Evolutionary conservation across 2,329 filamentous ascomycete genomes (phyloP).

Genomic region (Alternaria viburni): DNA sequence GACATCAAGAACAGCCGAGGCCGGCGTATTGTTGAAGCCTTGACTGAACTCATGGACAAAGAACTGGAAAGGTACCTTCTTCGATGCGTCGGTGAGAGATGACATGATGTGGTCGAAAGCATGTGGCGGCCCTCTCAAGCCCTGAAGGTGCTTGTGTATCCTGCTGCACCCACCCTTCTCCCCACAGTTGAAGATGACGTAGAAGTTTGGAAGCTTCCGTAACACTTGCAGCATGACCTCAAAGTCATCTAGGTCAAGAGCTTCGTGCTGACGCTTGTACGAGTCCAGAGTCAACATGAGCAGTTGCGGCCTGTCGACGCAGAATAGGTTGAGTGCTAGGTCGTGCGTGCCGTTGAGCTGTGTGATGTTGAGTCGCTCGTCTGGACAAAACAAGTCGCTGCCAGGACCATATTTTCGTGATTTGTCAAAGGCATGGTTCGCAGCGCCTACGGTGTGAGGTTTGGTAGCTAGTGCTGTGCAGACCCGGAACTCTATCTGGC

Average conservation of each 20-base stretch:
- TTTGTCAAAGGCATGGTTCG: constrained; percentile 22
- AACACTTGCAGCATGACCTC: constrained; percentile 48
- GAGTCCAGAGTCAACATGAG: constrained; percentile 58
- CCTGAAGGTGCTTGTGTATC: constrained; percentile 59
- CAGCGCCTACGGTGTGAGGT: constrained; percentile 34
- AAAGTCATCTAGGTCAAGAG: constrained; percentile 51
- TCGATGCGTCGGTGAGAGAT: constrained; percentile 18
- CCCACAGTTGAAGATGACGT: constrained; percentile 58
- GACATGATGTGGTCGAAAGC: constrained; percentile 32
- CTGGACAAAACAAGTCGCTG: constrained; percentile 53
- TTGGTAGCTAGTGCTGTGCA: constrained; percentile 38
- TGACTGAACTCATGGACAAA: constrained; percentile 41
- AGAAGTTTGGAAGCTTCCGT: constrained; percentile 35
- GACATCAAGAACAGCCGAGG: constrained; percentile 18
- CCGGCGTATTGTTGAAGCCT: constrained; percentile 9
- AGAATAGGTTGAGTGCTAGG: constrained; percentile 58
- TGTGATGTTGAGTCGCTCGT: constrained; percentile 52
- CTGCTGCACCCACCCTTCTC: constrained; percentile 55
- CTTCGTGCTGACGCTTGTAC: constrained; percentile 55
- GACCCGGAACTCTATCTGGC: constrained; percentile 43
- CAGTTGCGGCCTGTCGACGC: constrained; percentile 56
- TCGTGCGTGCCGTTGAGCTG: constrained; percentile 53
- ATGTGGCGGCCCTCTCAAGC: constrained; percentile 45
- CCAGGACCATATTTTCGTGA: constrained; percentile 40
- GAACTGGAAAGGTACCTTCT: constrained; percentile 46